Evolutionary conservation across 805 yeast genomes (phyloP).

Genomic region (Sugiyamaella americana): DNA sequence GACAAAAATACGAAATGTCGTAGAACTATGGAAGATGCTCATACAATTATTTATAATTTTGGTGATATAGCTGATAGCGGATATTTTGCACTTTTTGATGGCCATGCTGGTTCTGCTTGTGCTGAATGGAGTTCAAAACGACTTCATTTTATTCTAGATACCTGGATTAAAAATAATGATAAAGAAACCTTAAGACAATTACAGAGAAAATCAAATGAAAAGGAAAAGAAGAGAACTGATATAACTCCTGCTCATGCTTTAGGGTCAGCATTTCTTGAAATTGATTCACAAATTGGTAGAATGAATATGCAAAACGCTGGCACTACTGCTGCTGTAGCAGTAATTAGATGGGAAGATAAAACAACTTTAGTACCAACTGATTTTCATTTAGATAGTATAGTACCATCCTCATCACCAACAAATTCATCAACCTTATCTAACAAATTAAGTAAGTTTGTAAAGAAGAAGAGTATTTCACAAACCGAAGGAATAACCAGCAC

Average conservation of each 20-base stretch:
- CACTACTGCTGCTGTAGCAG: conserved; percentile 92
- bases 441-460: neutral
- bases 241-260: conserved; percentile 59
- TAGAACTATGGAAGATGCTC: conserved; percentile 93
- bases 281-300: conserved; percentile 62
- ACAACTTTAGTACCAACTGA: conserved; percentile 2
- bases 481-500: too few species aligned
- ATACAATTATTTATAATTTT: conserved; percentile 85
- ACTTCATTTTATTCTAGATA: conserved; percentile 56
- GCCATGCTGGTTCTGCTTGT: conserved; percentile 91
- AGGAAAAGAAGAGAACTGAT: conserved; percentile 5
- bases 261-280: conserved; percentile 62
- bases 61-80: conserved; percentile 84
- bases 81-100: conserved; percentile 91
- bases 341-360: conserved; percentile 72
- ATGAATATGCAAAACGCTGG: conserved; percentile 73
- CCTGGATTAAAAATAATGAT: conserved; percentile 34
- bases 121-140: conserved; percentile 94
- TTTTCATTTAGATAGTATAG: too few species aligned
- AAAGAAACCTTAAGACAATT: conserved; percentile 14
- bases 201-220: conserved; percentile 5
- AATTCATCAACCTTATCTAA: neutral
- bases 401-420: conserved; percentile 6
- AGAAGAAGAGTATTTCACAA: neutral
- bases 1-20: conserved; percentile 76